These are phyloP conservation scores for Piper betle DNA, from an alignment of 164 flowering plant species.

Conservation along the genomic window DNA sequence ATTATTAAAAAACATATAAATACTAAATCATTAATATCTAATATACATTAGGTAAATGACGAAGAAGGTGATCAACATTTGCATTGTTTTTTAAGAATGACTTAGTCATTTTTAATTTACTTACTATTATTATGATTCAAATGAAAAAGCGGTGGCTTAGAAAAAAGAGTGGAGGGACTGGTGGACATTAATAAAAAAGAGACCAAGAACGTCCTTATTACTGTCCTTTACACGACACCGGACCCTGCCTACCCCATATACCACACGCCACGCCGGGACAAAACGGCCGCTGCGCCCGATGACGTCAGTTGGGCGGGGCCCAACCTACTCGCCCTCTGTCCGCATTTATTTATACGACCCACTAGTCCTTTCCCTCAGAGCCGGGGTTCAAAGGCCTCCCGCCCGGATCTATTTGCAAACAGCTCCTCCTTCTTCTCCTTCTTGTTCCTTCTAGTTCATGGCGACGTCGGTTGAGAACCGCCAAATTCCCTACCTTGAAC, in stretches of 20 bases:
- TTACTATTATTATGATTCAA: background rate
- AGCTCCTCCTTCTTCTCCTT: background rate
- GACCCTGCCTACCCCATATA: background rate
- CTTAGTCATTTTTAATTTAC: background rate
- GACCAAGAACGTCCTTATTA: too few relatives aligned
- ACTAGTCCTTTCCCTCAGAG: background rate
- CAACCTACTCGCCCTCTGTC: background rate
- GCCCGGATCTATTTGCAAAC: background rate
- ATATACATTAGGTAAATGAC: too few relatives aligned
- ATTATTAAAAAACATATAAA: too few relatives aligned
- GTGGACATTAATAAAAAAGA: too few relatives aligned
- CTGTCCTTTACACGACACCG: background rate
- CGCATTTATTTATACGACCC: background rate
- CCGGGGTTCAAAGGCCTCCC: background rate
- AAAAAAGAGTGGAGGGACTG: too few relatives aligned
- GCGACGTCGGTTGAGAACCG: constrained; percentile 69
- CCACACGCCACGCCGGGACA: background rate
- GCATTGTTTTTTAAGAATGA: background rate
- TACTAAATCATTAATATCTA: too few relatives aligned
- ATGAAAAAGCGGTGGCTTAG: background rate
- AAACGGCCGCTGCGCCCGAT: background rate
- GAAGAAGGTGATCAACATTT: background rate
- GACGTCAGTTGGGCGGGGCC: background rate
- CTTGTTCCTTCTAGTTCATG: constrained; percentile 26
- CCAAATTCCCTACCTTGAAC: constrained; percentile 28